These are phyloP conservation scores for Aspergillus texensis DNA, from an alignment of 2,329 filamentous ascomycete genomes.

Conservation along the genomic window DNA sequence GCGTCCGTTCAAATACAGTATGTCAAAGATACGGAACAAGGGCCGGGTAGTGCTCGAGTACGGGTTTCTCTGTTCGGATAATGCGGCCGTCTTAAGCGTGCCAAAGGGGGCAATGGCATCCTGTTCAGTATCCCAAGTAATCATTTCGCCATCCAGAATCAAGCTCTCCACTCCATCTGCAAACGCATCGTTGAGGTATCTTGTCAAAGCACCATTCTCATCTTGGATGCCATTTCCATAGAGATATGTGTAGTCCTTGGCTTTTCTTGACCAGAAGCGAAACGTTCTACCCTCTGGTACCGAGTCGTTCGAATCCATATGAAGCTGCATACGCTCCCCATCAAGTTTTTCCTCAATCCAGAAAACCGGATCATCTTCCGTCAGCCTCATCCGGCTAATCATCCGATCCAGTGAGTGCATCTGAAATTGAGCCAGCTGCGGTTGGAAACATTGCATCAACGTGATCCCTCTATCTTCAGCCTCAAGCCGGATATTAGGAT, in stretches of 20 bases:
- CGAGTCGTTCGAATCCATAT: constrained; percentile 74
- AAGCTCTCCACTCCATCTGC: constrained; percentile 75
- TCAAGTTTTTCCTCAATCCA: constrained; percentile 99
- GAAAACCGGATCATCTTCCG: constrained; percentile 73
- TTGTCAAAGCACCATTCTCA: constrained; percentile 74
- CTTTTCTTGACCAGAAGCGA: constrained; percentile 91
- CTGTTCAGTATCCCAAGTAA: constrained; percentile 88
- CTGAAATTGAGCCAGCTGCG: constrained; percentile 91
- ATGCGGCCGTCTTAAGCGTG: constrained; percentile 86
- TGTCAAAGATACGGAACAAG: constrained; percentile 85
- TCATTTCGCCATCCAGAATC: constrained; percentile 97
- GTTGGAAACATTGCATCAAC: constrained; percentile 95
- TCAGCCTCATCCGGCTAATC: constrained; percentile 67
- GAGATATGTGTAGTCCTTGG: constrained; percentile 93
- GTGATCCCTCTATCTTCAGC: constrained; percentile 73
- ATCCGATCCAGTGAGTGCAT: constrained; percentile 80
- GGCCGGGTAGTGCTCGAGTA: constrained; percentile 69
- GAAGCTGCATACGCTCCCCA: constrained; percentile 94
- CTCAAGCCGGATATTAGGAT: constrained; percentile 72
- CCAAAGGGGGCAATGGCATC: constrained; percentile 89
- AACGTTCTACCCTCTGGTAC: constrained; percentile 73
- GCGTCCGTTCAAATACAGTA: constrained; percentile 81
- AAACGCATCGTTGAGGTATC: constrained; percentile 78
- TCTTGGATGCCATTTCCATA: constrained; percentile 81
- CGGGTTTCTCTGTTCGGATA: constrained; percentile 76